Percentiles rank a stretch among this genome's conserved stretches.
Evolutionary conservation across 768 basidiomycete genomes (phyloP).

Genomic region (Chalciporus sphaerocephalus): DNA sequence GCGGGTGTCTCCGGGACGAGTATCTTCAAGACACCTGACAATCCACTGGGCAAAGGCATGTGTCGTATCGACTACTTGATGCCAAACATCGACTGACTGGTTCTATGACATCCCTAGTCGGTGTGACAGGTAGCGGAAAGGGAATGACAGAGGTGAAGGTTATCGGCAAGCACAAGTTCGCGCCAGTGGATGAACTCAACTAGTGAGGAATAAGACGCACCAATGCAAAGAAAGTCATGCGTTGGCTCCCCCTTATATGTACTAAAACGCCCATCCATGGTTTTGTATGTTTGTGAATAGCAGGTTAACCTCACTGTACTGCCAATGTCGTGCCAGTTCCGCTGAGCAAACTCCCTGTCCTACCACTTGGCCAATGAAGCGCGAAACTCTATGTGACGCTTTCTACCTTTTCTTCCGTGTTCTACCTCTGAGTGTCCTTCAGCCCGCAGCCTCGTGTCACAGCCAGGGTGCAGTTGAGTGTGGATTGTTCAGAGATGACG

Average conservation of each 20-base stretch:
- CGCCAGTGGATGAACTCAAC: slow-evolving; percentile 42
- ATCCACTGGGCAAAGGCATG: slow-evolving; percentile 80
- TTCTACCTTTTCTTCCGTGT: slow-evolving; percentile 19
- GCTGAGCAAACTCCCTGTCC: slow-evolving; percentile 9
- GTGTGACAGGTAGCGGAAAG: slow-evolving; percentile 87
- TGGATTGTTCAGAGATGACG: slow-evolving; percentile 5
- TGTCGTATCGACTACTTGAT: slow-evolving; percentile 21
- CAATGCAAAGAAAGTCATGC: slow-evolving; percentile 15
- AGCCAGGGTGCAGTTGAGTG: too few species aligned
- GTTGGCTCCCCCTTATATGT: slow-evolving; percentile 20
- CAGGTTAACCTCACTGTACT: slow-evolving; percentile 20
- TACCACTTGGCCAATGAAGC: slow-evolving; percentile 9
- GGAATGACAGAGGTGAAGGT: slow-evolving; percentile 78
- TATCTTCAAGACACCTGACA: slow-evolving; percentile 93
- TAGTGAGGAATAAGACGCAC: slow-evolving; percentile 17
- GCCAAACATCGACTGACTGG: slow-evolving; percentile 7
- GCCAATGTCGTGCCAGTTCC: slow-evolving; percentile 10
- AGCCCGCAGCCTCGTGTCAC: slow-evolving; percentile 17
- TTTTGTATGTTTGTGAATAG: slow-evolving; percentile 25
- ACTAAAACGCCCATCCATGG: slow-evolving; percentile 22
- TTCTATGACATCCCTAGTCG: slow-evolving; percentile 47
- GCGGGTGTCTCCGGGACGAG: slow-evolving; percentile 85
- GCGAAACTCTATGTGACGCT: slow-evolving; percentile 24
- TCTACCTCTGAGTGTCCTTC: slow-evolving; percentile 19
- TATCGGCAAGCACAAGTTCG: slow-evolving; percentile 75